A percentile compares a stretch with the other conserved stretches of the same genome.
These are phyloP conservation scores for Rhododendron griersonianum DNA, from an alignment of 148 eudicot species.

Conservation along the genomic window DNA sequence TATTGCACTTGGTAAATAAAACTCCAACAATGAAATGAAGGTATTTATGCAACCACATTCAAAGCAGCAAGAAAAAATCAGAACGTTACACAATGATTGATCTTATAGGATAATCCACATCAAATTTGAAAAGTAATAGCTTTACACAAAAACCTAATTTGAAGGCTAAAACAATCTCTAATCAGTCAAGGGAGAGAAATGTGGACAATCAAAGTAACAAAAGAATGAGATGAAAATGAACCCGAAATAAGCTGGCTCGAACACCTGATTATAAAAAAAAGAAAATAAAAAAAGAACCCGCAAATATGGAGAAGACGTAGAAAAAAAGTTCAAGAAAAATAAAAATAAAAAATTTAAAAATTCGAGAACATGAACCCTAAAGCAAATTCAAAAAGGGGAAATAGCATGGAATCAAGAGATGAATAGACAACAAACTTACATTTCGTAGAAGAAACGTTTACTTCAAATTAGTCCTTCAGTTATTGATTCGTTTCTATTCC, in stretches of 20 bases:
- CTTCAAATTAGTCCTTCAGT: not conserved
- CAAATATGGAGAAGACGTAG: not conserved
- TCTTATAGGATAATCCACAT: not conserved
- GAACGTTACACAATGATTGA: not conserved
- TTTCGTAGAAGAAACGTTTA: not conserved
- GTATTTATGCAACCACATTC: not conserved
- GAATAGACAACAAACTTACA: too few species aligned
- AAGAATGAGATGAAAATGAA: not conserved
- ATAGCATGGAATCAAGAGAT: not conserved
- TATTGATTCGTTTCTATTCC: not conserved
- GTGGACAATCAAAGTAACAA: not conserved
- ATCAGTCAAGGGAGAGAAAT: not conserved
- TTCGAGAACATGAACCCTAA: not conserved
- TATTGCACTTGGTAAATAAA: not conserved
- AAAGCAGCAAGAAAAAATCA: not conserved
- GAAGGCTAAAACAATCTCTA: not conserved
- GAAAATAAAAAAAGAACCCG: not conserved
- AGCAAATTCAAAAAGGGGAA: not conserved
- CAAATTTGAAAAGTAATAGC: not conserved
- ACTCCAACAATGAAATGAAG: not conserved
- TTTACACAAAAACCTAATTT: not conserved
- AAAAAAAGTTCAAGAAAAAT: not conserved
- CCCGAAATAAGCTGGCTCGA: too few species aligned
- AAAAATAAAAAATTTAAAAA: not conserved
- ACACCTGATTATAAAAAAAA: too few species aligned